Base-by-base conservation (phyloP, 2,329 filamentous ascomycete species). In the Talaromyces verruculosus region DNA sequence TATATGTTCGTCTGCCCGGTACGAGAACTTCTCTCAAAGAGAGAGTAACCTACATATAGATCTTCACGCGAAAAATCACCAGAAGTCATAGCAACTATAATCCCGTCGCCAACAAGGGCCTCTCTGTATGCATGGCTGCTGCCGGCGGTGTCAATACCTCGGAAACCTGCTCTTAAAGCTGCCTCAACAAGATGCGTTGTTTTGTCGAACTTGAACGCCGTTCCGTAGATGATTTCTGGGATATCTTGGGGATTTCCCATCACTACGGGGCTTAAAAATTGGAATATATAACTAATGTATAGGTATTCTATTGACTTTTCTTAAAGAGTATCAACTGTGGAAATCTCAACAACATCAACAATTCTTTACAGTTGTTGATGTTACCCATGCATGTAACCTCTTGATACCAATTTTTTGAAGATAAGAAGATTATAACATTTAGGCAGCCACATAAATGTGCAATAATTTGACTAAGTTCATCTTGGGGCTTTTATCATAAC, bases 201-300 rank as follows among this genome's bases (percentile, higher is more conserved):
- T 15, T 64, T 49, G 15, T 64, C 62, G 22, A 64, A 64, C 35
- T 64, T 64, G 62, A 64, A 64, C 1, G 62, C 62, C 10, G 62
- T 64, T 39, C 62, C 62, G 22, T 64, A 64, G 19, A 64, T 39
- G 39, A 59, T 13, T 2, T 51, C 7, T 13, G 62, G 62, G 13
- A 64, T 59, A 28, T n/a, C 19, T 37, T 28, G 62, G 15, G 22
- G n/a, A 3, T 2, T 25, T 13, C 35, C 49, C 61, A 63, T 63
- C 28, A 19, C 33, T 28, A 53, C 47, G 47, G 30, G 60, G 49
- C 10, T 19, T 41, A 41, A 41, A 41, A 33, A 33, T 7, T 33
- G 30, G 30, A 33, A 41, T n/a, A 3, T 22, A 22, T 45, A 19
- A 22, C 7, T 45, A 22, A 19, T 8, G n/a, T 45, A 22, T 45